Conservation (phyloP, 108 stramenopile species). For the Seminavis robusta region DNA sequence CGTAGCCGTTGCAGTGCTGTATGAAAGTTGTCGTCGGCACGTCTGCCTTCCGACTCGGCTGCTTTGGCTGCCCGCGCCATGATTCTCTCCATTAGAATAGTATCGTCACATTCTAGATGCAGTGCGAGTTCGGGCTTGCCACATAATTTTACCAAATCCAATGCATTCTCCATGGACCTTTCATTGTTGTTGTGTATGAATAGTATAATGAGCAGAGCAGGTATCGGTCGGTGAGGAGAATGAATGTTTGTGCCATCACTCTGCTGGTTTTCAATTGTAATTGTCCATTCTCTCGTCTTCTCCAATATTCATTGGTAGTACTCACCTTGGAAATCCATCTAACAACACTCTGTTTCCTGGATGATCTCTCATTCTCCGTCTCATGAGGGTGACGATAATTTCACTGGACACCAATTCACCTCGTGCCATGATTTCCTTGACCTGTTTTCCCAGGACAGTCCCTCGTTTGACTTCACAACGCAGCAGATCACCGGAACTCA, state of each 20-base stretch:
- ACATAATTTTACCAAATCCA: slow-evolving; percentile 65
- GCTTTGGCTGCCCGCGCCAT: slow-evolving; percentile 44
- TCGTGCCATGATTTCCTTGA: slow-evolving; percentile 83
- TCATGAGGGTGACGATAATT: slow-evolving; percentile 77
- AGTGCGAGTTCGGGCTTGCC: slow-evolving; percentile 77
- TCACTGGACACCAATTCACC: slow-evolving; percentile 83
- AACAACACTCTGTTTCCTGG: slow-evolving; percentile 78
- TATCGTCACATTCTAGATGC: slow-evolving; percentile 81
- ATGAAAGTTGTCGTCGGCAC: slow-evolving; percentile 79
- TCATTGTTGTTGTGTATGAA: no score
- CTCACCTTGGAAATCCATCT: slow-evolving; percentile 93
- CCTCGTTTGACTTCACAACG: slow-evolving; percentile 83
- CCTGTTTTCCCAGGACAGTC: slow-evolving; percentile 79
- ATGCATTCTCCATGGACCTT: slow-evolving; percentile 64
- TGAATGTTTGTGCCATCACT: no score
- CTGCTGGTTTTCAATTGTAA: no score
- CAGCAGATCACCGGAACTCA: slow-evolving; percentile 91
- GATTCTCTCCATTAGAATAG: slow-evolving; percentile 74
- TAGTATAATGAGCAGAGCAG: no score
- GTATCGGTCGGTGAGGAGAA: no score
- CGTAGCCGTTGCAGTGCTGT: slow-evolving; percentile 72
- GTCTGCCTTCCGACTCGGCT: slow-evolving; percentile 9
- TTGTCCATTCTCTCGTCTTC: no score
- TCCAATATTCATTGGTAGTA: no score
- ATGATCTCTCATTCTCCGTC: slow-evolving; percentile 72